These are phyloP conservation scores for Phytophthora pluvialis DNA, from an alignment of 352 stramenopile genomes.

Conservation along the genomic window DNA sequence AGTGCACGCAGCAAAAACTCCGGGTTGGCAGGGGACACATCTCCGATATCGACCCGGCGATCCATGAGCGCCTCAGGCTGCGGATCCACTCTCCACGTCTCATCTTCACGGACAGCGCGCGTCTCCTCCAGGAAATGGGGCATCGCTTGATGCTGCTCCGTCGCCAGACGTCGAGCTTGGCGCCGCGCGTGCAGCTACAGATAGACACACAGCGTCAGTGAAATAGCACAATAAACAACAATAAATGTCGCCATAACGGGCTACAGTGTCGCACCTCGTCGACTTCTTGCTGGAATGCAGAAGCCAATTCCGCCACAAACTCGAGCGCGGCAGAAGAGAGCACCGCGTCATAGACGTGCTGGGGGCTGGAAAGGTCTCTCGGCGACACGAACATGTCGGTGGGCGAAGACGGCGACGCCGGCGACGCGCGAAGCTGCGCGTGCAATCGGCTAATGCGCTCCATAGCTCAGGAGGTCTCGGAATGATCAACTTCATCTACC, in stretches of 20 bases:
- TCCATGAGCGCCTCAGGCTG: conserved; percentile 82
- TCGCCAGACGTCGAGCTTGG: conserved; percentile 48
- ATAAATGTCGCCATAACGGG: not conserved
- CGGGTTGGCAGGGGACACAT: conserved; percentile 84
- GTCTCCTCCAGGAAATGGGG: conserved; percentile 88
- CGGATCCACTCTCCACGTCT: conserved; percentile 61
- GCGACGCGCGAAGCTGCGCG: conserved; percentile 34
- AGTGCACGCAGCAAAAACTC: conserved; percentile 94
- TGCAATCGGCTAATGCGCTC: conserved; percentile 50
- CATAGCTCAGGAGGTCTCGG: conserved; percentile 30
- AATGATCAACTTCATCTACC: conserved; percentile 3
- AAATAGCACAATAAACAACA: not conserved
- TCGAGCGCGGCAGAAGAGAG: conserved; percentile 84
- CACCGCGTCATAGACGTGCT: conserved; percentile 67
- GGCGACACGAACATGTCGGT: conserved; percentile 40
- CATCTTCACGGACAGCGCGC: conserved; percentile 66
- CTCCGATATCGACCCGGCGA: conserved; percentile 95
- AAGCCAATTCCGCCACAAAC: conserved; percentile 87
- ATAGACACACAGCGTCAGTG: not conserved
- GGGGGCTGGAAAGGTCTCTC: conserved; percentile 22
- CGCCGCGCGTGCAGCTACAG: conserved; percentile 68
- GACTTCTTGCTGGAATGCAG: conserved; percentile 73
- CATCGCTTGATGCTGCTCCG: conserved; percentile 72
- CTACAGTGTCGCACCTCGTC: conserved; percentile 35
- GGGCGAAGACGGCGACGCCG: not conserved